phyloP scores from a whole-genome alignment of 139 green algal species.

The Edaphochlamys debaryana region DNA sequence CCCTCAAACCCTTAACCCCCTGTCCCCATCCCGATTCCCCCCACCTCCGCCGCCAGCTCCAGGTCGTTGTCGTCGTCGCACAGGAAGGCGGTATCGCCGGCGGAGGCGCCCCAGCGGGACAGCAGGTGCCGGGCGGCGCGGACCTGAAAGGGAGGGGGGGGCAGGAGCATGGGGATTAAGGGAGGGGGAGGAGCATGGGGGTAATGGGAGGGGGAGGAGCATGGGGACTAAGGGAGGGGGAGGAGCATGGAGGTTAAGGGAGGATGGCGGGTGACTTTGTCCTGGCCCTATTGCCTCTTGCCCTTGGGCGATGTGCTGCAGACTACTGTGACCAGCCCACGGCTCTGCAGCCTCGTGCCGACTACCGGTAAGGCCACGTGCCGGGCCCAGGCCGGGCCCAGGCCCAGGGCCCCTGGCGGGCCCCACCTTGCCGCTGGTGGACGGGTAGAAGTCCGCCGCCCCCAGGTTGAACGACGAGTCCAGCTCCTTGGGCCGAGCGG shows the following conservation, averaged over 20 bases:
- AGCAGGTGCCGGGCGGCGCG: slow-evolving; percentile 71
- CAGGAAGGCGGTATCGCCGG: slow-evolving; percentile 60
- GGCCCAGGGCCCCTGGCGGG: not conserved
- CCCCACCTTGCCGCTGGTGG: slow-evolving; percentile 72
- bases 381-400: too few species aligned
- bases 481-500: slow-evolving; percentile 48
- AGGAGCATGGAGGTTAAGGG: too few species aligned
- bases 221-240: too few species aligned
- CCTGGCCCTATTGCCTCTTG: too few species aligned
- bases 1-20: too few species aligned
- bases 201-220: not conserved
- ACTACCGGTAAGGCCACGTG: too few species aligned
- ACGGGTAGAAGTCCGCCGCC: slow-evolving; percentile 77
- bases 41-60: slow-evolving; percentile 67
- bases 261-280: too few species aligned
- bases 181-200: not conserved
- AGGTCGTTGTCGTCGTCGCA: slow-evolving; percentile 88
- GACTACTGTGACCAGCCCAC: too few species aligned
- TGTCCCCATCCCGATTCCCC: too few species aligned
- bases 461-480: slow-evolving; percentile 64
- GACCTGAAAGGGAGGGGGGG: slow-evolving; percentile 27
- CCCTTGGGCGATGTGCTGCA: too few species aligned
- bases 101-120: slow-evolving; percentile 46
- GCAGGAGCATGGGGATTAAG: not conserved
- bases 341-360: too few species aligned